Evolutionary conservation across 106 monocot species (phyloP).

Genomic region (Dendrobium chrysotoxum): DNA sequence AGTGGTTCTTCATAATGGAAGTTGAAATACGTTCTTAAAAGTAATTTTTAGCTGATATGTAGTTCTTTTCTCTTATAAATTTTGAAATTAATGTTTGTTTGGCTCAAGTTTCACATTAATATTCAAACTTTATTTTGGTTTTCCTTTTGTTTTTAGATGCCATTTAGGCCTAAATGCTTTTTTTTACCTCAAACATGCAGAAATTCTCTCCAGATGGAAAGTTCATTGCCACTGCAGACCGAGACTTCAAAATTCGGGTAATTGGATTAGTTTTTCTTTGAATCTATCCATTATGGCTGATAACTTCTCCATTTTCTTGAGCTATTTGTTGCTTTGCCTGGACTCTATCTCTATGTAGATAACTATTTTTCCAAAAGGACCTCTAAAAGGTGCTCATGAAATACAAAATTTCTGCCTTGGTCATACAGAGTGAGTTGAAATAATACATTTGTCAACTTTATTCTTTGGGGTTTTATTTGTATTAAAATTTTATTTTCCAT

Average conservation of each 20-base stretch:
- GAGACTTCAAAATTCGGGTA: conserved; percentile 98
- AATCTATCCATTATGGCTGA: not conserved
- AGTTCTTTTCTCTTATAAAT: not conserved
- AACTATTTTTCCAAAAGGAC: conserved; percentile 56
- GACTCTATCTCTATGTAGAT: conserved; percentile 31
- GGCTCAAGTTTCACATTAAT: not conserved
- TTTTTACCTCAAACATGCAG: conserved; percentile 29
- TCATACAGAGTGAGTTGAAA: conserved; percentile 77
- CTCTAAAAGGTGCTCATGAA: conserved; percentile 73
- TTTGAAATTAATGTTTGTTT: not conserved
- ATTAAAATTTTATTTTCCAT: not conserved
- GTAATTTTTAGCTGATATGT: not conserved
- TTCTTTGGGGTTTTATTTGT: not conserved
- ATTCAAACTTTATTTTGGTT: not conserved
- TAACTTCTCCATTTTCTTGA: not conserved
- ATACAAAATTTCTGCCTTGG: conserved; percentile 99
- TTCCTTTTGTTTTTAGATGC: not conserved
- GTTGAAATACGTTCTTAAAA: not conserved
- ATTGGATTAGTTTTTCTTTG: not conserved
- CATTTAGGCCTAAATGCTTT: not conserved
- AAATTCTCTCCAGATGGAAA: conserved; percentile 77
- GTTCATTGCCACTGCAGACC: conserved; percentile 89
- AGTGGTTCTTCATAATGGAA: not conserved
- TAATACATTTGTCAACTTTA: not conserved
- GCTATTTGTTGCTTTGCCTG: not conserved